Evolutionary conservation across 2,329 filamentous ascomycete species (phyloP).

Genomic region (Talaromyces sp.): DNA sequence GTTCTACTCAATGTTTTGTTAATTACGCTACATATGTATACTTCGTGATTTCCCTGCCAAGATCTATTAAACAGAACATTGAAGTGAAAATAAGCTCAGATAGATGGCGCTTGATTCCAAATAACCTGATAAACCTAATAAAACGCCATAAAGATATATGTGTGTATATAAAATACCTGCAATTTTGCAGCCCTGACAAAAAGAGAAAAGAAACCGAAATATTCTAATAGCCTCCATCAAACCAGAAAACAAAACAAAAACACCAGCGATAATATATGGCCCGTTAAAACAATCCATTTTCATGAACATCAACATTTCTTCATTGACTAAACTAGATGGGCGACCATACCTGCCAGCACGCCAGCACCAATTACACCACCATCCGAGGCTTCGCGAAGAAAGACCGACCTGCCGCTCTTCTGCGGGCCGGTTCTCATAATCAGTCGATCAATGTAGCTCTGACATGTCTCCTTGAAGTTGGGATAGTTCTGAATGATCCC

Average conservation of each 20-base stretch:
- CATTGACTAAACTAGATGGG: conserved; percentile 1
- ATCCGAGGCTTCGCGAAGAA: conserved; percentile 47
- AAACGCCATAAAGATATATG: neutral
- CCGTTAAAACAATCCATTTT: neutral
- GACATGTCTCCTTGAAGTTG: conserved; percentile 64
- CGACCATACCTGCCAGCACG: conserved; percentile 47
- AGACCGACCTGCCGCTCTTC: conserved; percentile 44
- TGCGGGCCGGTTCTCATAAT: conserved; percentile 42
- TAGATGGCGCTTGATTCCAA: neutral
- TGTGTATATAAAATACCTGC: neutral
- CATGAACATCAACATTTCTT: neutral
- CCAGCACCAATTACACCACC: conserved; percentile 53
- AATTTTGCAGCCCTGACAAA: neutral
- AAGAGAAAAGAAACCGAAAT: neutral
- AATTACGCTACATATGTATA: no score
- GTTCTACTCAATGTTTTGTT: no score
- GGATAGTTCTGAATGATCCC: conserved; percentile 77
- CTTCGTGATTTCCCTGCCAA: no score
- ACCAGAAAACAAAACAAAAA: neutral
- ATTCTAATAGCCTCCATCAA: neutral
- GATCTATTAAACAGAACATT: no score
- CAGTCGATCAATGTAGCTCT: conserved; percentile 58
- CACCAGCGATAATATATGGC: neutral
- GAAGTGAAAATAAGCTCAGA: no score
- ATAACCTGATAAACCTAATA: neutral